Conservation (phyloP, 2,329 filamentous ascomycete species). For the Pseudodiploospora longispora region DNA sequence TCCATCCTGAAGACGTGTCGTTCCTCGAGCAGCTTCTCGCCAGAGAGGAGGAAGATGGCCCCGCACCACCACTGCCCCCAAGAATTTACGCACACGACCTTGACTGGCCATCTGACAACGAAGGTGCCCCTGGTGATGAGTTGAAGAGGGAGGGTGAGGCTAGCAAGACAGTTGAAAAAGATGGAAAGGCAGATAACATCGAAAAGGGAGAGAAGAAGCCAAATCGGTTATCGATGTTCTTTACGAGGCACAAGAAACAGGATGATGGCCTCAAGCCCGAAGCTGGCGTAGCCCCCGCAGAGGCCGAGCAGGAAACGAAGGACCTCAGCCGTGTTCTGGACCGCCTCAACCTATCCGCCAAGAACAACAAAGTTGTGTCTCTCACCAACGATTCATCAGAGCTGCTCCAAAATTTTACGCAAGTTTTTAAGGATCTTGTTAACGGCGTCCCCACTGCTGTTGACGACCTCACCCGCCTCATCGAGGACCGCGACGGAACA, state of each 20-base stretch:
- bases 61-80: slow-evolving; percentile 48
- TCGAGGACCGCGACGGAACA: slow-evolving; percentile 54
- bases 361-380: slow-evolving; percentile 79
- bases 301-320: slow-evolving; percentile 47
- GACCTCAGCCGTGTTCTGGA: slow-evolving; percentile 77
- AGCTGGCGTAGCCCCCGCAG: slow-evolving; percentile 29
- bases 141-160: slow-evolving; percentile 15
- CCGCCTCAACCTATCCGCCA: slow-evolving; percentile 71
- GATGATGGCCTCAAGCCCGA: slow-evolving; percentile 26
- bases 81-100: slow-evolving; percentile 43
- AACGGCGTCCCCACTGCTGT: slow-evolving; percentile 92
- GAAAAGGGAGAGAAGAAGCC: slow-evolving; percentile 24
- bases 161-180: background rate
- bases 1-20: slow-evolving; percentile 48
- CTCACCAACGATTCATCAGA: slow-evolving; percentile 78
- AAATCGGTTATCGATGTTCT: slow-evolving; percentile 27
- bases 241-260: slow-evolving; percentile 31
- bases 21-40: slow-evolving; percentile 50
- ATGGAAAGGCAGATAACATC: slow-evolving; percentile 2
- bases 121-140: slow-evolving; percentile 17
- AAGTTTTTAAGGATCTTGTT: slow-evolving; percentile 84
- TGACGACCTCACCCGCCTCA: slow-evolving; percentile 63
- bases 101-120: slow-evolving; percentile 34
- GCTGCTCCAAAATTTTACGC: slow-evolving; percentile 74
- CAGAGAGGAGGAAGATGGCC: slow-evolving; percentile 22